Percentiles rank a stretch among this genome's conserved stretches.
Conservation (phyloP, 2,329 filamentous ascomycete species). For the Fusarium armeniacum region DNA sequence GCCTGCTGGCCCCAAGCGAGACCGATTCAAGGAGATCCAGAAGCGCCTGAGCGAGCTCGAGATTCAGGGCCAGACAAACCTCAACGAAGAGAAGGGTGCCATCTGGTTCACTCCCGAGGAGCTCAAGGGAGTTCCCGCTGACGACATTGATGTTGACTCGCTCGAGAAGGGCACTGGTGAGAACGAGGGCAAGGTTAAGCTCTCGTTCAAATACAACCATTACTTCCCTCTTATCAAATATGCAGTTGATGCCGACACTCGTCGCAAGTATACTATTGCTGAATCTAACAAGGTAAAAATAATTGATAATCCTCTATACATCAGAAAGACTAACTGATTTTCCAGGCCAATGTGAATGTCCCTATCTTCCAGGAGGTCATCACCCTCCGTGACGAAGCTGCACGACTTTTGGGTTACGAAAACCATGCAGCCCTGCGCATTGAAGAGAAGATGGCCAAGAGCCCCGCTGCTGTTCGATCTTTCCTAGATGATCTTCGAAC, state of each 20-base stretch:
- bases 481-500: conserved; percentile 79
- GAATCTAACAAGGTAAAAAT: conserved; percentile 80
- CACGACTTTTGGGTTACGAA: conserved; percentile 80
- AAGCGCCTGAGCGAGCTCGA: conserved; percentile 80
- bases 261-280: conserved; percentile 76
- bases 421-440: conserved; percentile 83
- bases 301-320: neutral
- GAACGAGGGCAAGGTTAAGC: conserved; percentile 79
- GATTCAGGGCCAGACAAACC: conserved; percentile 82
- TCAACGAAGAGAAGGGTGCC: conserved; percentile 86
- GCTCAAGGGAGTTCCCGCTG: conserved; percentile 79
- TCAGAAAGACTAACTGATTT: neutral
- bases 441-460: conserved; percentile 90
- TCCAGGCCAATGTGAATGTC: conserved; percentile 75
- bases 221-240: conserved; percentile 84
- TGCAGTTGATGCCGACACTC: conserved; percentile 76
- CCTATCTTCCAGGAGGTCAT: conserved; percentile 82
- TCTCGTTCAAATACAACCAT: conserved; percentile 88
- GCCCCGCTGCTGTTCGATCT: conserved; percentile 76
- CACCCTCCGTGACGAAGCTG: conserved; percentile 81
- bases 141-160: conserved; percentile 73
- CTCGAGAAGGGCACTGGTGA: conserved; percentile 80
- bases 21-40: conserved; percentile 89
- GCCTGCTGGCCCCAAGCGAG: conserved; percentile 76
- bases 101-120: conserved; percentile 83